Conservation (phyloP, 2,329 filamentous ascomycete genomes). For the Pseudonectria foliicola region DNA sequence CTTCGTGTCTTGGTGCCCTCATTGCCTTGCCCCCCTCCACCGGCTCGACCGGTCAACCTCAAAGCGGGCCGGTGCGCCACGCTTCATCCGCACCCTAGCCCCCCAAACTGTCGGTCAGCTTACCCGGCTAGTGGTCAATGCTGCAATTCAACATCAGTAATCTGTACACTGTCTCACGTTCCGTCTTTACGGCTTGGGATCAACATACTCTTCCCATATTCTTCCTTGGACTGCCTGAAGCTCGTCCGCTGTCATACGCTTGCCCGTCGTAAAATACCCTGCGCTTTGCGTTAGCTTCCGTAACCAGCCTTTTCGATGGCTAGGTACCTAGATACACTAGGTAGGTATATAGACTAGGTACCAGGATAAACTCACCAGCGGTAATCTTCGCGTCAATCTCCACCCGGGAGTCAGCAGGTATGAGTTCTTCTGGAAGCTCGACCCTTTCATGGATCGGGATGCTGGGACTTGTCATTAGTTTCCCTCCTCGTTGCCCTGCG, state of each 20-base stretch:
- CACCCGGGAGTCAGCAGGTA: constrained; percentile 90
- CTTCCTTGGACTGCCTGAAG: constrained; percentile 79
- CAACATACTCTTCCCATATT: constrained; percentile 73
- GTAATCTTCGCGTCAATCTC: constrained; percentile 99
- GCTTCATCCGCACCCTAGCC: no score
- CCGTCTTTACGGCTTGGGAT: constrained; percentile 6
- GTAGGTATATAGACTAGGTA: no score
- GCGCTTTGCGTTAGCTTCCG: constrained; percentile 13
- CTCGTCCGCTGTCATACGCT: constrained; percentile 82
- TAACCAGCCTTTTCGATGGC: no score
- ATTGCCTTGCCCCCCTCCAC: no score
- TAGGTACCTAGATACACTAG: no score
- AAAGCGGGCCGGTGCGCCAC: no score
- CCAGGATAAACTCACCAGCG: constrained; percentile 67
- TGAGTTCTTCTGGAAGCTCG: constrained; percentile 87
- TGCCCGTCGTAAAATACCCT: constrained; percentile 79
- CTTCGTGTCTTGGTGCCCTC: no score
- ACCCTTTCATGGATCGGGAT: constrained; percentile 86
- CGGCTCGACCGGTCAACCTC: no score
- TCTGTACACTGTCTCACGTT: no score
- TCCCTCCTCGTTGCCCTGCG: neutral
- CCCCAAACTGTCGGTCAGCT: neutral
- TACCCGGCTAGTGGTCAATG: constrained; percentile 31
- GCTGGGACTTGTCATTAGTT: constrained; percentile 28
- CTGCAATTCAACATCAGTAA: constrained; percentile 24